Base-by-base conservation (phyloP, 441 rosid genomes). In the Theobroma grandiflorum region DNA sequence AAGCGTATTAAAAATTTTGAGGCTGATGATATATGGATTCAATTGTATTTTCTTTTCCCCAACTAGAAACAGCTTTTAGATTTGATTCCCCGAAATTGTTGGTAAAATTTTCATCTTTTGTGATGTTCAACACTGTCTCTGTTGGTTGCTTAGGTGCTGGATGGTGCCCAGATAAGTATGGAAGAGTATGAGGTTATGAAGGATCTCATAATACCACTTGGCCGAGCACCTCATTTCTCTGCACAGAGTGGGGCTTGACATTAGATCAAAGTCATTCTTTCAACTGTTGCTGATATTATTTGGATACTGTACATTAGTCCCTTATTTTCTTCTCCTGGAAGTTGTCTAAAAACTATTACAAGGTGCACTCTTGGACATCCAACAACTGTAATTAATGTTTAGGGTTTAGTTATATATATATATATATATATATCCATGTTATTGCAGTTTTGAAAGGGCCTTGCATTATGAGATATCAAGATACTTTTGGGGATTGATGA, bases 141-240 rank as follows among this genome's bases (percentile, higher is more conserved):
- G 63, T 79, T 83, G 86, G 72, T 40, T 72, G 66, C 76, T 77
- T 80, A 95, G 99, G 87, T 95, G 65, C 77, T 91, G 82, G 93
- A 85, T 82, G 94, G 90, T 73, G 91, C 94, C 37, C 94, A 83
- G 5, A 86, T 92, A 61, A 87, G 90, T 64, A 72, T 78, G 57
- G 98, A 92, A 83, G 99, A 96, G 84, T 93, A 91, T 18, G 96
- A 94, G 83, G 77, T 82, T 61, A 91, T 96, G 97, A 94, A 87
- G 87, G 95, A 96, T 77, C 86, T 93, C 15, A 81, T 91, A 33
- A 82, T 91, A 61, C 98, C 98, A 38, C 91, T 91, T 52, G 98
- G 96, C 58, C 93, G 95, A 83, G 90, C 86, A 64, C 92, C 99
- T 73, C 88, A 85, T 42, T 88, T 93, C 82, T 86, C 90, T 10